Evolutionary conservation across 192 early-diverging fungal genomes (phyloP).

Genomic region (Dimargaris xerosporica): DNA sequence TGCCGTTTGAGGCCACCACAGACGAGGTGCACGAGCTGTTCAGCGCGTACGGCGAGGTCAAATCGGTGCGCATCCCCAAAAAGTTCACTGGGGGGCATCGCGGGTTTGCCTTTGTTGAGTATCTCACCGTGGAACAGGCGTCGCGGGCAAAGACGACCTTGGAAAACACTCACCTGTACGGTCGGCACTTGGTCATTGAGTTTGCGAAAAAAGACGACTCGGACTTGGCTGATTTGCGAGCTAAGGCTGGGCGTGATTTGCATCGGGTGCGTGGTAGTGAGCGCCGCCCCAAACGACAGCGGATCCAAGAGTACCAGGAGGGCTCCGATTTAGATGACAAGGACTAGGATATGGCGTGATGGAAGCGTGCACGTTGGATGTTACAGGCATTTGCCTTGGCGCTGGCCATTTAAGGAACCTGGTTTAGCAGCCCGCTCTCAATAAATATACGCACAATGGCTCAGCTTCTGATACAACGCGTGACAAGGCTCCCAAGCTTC

Average conservation of each 20-base stretch:
- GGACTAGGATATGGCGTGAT: neutral
- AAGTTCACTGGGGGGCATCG: slow-evolving; percentile 89
- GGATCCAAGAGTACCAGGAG: no score
- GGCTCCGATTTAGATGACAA: no score
- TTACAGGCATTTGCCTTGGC: no score
- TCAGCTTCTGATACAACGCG: no score
- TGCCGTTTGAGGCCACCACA: slow-evolving; percentile 92
- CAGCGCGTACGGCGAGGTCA: slow-evolving; percentile 84
- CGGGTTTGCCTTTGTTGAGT: slow-evolving; percentile 97
- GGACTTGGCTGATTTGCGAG: slow-evolving; percentile 12
- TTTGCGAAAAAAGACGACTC: slow-evolving; percentile 68
- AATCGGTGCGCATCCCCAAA: slow-evolving; percentile 85
- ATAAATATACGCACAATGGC: no score
- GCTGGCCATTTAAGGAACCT: no score
- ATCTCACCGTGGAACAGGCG: slow-evolving; percentile 91
- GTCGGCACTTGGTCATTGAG: slow-evolving; percentile 89
- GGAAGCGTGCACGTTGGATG: no score
- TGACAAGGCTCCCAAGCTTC: no score
- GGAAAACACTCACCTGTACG: slow-evolving; percentile 87
- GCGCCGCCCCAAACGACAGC: no score
- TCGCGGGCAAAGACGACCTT: slow-evolving; percentile 75
- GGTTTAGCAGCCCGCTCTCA: no score
- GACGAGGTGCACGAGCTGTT: slow-evolving; percentile 85
- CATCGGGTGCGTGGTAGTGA: no score
- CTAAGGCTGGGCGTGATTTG: no score